Base-by-base conservation (phyloP, 1,139 yeast genomes). In the Pneumocystis murina region DNA sequence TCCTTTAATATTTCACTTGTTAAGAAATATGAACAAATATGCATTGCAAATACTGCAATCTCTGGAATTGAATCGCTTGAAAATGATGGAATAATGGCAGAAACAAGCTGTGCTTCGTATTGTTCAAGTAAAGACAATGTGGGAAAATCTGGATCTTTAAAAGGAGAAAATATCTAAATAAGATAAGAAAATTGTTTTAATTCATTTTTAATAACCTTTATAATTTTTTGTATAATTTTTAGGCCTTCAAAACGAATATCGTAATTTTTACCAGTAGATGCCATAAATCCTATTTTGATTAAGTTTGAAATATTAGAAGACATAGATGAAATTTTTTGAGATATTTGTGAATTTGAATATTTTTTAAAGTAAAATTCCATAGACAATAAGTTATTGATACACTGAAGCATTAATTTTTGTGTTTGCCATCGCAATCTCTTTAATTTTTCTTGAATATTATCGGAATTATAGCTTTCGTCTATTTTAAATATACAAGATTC, bases 61-160 rank as follows among this genome's bases (percentile, higher is more conserved):
- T 81, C 81, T 0, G 94, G 82, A 35, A 86, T 85, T 64, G 90
- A 85, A 36, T 85, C 90, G 2, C 81, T 77, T 59, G 81, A 81
- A 74, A 92, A 92, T n/a, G 95, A 89, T 0, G 97, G 96, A 61
- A 90, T 82, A 66, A 92, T 78, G 0, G 97, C 95, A 67, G 96
- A 85, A 14, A 89, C 86, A 20, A 92, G 87, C 70, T 90, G 97
- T 0, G 97, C 97, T 71, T 92, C 97, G 70, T 87, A 95, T 73
- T 90, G 97, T 69, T 88, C 96, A 65, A 92, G 77, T 14, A 90
- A 78, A 0, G 94, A 83, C 12, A 82, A 82, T 1, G 84, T 84
- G 0, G 87, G 85, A 69, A 85, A 86, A 60, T 86, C 80, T 0
- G 94, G 90, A 72, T 89, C 96, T 14, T 79, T 82, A 65, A 84